Conservation (phyloP, 139 green algal species). For the Volvox africanus region DNA sequence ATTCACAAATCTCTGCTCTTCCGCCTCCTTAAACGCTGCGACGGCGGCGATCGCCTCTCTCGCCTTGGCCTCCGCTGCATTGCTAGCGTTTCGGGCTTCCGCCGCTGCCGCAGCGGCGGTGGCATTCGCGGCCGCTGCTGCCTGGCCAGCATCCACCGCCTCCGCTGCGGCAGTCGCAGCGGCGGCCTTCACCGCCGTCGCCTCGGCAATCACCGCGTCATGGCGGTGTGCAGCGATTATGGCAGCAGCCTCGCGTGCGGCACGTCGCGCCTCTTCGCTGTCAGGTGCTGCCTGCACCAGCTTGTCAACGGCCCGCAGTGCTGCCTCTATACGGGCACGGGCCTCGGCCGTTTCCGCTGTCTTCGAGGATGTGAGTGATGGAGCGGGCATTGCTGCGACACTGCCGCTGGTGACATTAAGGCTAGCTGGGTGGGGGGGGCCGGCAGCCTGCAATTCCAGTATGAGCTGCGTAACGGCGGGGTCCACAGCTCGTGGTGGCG, state of each 20-base stretch:
- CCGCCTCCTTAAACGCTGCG: not conserved
- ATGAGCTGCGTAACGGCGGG: not conserved
- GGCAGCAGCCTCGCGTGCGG: not conserved
- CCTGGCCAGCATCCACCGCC: not conserved
- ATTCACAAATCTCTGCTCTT: not conserved
- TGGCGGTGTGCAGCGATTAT: not conserved
- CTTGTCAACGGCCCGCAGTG: slow-evolving; percentile 9
- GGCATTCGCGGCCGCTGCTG: not conserved
- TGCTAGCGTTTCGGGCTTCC: not conserved
- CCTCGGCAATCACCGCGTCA: not conserved
- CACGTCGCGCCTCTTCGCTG: not conserved
- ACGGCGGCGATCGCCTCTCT: not conserved
- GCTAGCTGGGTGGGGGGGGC: not conserved
- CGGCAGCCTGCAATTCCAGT: not conserved
- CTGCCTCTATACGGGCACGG: not conserved
- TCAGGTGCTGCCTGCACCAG: not conserved
- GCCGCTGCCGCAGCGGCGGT: not conserved
- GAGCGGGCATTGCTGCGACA: not conserved
- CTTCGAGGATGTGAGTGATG: not conserved
- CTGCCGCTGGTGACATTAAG: not conserved
- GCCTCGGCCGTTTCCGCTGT: not conserved
- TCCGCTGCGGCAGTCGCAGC: not conserved
- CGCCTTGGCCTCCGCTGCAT: not conserved
- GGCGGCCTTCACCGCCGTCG: not conserved
- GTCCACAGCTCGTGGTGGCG: not conserved